phyloP scores from a whole-genome alignment of 2,329 filamentous ascomycete genomes.

The Penicillium sp. region DNA sequence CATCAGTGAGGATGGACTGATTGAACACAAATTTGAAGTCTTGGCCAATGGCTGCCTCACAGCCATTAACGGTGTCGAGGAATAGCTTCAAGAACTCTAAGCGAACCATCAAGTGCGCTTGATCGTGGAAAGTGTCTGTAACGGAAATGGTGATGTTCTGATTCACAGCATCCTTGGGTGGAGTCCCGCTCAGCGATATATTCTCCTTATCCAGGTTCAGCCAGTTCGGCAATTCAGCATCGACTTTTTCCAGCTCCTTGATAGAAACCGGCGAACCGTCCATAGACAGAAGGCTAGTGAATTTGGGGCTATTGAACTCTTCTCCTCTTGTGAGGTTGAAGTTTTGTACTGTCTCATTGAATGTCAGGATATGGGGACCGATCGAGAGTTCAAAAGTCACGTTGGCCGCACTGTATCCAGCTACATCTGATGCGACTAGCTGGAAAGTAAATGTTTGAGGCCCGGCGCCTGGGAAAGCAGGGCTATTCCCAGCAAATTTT shows the following conservation, averaged over 20 bases:
- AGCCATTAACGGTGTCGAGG: slow-evolving; percentile 34
- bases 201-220: slow-evolving; percentile 55
- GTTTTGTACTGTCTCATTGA: slow-evolving; percentile 49
- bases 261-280: slow-evolving; percentile 48
- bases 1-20: slow-evolving; percentile 34
- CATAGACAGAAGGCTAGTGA: slow-evolving; percentile 48
- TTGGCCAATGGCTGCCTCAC: slow-evolving; percentile 44
- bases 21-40: slow-evolving; percentile 43
- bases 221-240: slow-evolving; percentile 58
- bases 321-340: slow-evolving; percentile 51
- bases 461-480: slow-evolving; percentile 55
- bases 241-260: slow-evolving; percentile 46
- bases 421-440: slow-evolving; percentile 68
- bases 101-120: slow-evolving; percentile 49
- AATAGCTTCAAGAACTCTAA: slow-evolving; percentile 41
- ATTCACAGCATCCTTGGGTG: slow-evolving; percentile 50
- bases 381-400: slow-evolving; percentile 63
- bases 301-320: slow-evolving; percentile 45
- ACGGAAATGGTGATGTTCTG: slow-evolving; percentile 56
- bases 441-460: slow-evolving; percentile 65
- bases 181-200: slow-evolving; percentile 56
- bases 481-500: slow-evolving; percentile 63
- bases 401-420: slow-evolving; percentile 63
- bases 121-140: slow-evolving; percentile 52
- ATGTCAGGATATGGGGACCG: slow-evolving; percentile 60